Conservation (phyloP, 495 filamentous ascomycete species). For the Endocarpon pusillum region DNA sequence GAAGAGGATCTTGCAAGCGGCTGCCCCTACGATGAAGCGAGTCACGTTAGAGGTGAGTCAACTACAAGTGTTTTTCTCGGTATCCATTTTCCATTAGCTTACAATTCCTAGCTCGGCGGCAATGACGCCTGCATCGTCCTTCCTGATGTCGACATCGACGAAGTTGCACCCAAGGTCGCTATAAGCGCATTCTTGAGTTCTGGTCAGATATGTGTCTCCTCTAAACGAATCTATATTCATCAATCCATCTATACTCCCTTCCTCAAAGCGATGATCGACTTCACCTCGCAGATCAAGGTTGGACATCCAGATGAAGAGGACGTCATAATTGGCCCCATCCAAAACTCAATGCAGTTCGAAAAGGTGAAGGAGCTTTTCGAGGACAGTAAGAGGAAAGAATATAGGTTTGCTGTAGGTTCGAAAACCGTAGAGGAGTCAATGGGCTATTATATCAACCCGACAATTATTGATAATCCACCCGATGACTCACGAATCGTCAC, state of each 20-base stretch:
- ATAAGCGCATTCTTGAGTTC: constrained; percentile 36
- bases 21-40: constrained; percentile 37
- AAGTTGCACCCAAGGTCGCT: constrained; percentile 35
- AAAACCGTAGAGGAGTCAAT: constrained; percentile 15
- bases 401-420: constrained; percentile 26
- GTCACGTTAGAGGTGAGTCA: constrained; percentile 32
- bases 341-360: constrained; percentile 35
- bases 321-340: constrained; percentile 16
- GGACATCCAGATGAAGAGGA: constrained; percentile 13
- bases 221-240: constrained; percentile 49
- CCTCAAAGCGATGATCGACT: constrained; percentile 30
- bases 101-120: constrained; percentile 30
- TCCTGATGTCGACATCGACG: constrained; percentile 42
- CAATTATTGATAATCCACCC: constrained; percentile 35
- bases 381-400: constrained; percentile 25
- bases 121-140: constrained; percentile 47
- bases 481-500: constrained; percentile 24
- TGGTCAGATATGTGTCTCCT: constrained; percentile 37
- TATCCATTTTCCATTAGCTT: neutral
- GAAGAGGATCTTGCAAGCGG: constrained; percentile 38
- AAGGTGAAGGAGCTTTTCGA: constrained; percentile 27
- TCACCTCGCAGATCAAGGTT: constrained; percentile 30
- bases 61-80: constrained; percentile 8
- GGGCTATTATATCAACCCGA: constrained; percentile 30
- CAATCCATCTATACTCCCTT: constrained; percentile 41